Conservation (phyloP, 352 stramenopile genomes). For the Phytophthora macrochlamydospora region DNA sequence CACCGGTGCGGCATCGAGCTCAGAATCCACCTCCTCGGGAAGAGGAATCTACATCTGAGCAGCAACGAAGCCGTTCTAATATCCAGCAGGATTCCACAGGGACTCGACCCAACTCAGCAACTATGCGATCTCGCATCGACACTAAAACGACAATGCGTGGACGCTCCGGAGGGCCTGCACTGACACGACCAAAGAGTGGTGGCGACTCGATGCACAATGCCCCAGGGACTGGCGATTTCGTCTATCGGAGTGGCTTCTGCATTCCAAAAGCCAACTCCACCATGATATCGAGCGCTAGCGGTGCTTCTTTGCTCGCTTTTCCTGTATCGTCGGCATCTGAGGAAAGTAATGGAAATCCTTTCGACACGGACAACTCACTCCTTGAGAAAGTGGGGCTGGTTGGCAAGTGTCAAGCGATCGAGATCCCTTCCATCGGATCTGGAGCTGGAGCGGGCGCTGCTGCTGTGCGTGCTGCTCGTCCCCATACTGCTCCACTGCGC, state of each 20-base stretch:
- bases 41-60: slow-evolving; percentile 15
- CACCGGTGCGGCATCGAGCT: slow-evolving; percentile 11
- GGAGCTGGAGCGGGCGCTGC: slow-evolving; percentile 4
- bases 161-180: slow-evolving; percentile 37
- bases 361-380: slow-evolving; percentile 38
- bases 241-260: slow-evolving; percentile 68
- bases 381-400: slow-evolving; percentile 53
- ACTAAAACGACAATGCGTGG: slow-evolving; percentile 51
- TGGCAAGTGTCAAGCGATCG: slow-evolving; percentile 37
- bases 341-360: background rate
- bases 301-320: slow-evolving; percentile 19
- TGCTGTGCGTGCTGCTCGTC: slow-evolving; percentile 25
- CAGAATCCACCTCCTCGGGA: slow-evolving; percentile 6
- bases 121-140: slow-evolving; percentile 48
- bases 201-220: slow-evolving; percentile 43
- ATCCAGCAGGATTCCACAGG: background rate
- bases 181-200: slow-evolving; percentile 35
- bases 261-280: slow-evolving; percentile 38
- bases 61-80: slow-evolving; percentile 34
- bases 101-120: slow-evolving; percentile 18
- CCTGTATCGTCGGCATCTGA: slow-evolving; percentile 6
- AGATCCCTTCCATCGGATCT: slow-evolving; percentile 19
- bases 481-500: slow-evolving; percentile 56
- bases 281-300: slow-evolving; percentile 15
- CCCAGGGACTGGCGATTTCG: slow-evolving; percentile 49